Base-by-base conservation (phyloP, 2,329 filamentous ascomycete genomes). In the Fusarium irregulare region DNA sequence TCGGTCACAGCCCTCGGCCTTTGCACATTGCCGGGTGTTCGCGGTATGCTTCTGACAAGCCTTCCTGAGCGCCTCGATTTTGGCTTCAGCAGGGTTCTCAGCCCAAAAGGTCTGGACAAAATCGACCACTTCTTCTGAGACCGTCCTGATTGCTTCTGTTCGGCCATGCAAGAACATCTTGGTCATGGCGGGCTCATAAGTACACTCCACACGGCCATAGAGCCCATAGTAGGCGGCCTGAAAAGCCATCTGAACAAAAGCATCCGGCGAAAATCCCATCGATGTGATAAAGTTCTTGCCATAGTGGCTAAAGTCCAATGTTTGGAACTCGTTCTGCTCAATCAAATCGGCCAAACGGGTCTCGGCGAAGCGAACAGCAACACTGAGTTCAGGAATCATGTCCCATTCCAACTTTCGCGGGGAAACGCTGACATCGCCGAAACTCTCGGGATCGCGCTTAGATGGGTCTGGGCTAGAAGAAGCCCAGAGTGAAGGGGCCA, bases 181-280 rank as follows among this genome's bases (percentile, higher is more conserved):
- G 54, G 96, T 99, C 96, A 99, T 98, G 44, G 96, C 95, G 10
- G 96, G 96, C 80, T 99, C 96, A 78, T 99, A 99, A 0, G 94
- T 96, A 77, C 93, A 97, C 80, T 98, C 96, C 2, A 97, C 89
- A 7, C 93, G 90, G 5, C 96, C 96, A 75, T 98, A 99, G 10
- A 99, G 86, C 3, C 96, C 96, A 76, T 98, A 99, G 83, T 99
- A 98, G 2, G 96, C 95, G 7, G 95, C 95, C 80, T 99, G 96
- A 83, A 98, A 98, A 0, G 96, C 96, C 95, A 99, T 98, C 80
- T 99, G 96, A 21, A 99, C 93, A 78, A 97, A 99, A 0, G 96
- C 96, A 78, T 98, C 96, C 0, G 96, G 95, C 0, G 95, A 98
- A 81, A 98, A 97, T 10, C 95, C 95, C 91, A 97, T 97, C 0